Percentiles rank a stretch among this genome's conserved stretches.
Conservation (phyloP, 1,139 yeast species). For the Nakaseomyces sp. region DNA sequence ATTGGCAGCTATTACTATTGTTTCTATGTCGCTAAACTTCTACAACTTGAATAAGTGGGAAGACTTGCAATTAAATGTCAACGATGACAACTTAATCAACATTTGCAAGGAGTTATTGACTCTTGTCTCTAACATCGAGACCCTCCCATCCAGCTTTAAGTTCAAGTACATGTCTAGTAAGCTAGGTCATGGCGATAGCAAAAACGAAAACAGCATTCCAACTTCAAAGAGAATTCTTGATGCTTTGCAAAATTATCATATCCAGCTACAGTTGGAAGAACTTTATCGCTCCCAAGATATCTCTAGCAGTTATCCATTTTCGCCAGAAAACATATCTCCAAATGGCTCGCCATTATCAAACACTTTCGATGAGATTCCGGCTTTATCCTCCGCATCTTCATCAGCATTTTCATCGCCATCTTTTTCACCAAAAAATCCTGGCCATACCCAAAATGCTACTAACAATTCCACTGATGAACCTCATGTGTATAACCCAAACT, state of each 20-base stretch:
- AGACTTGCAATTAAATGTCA: slow-evolving; percentile 14
- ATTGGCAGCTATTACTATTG: slow-evolving; percentile 39
- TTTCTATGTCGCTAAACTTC: slow-evolving; percentile 18
- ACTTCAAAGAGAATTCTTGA: slow-evolving; percentile 10
- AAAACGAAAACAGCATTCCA: slow-evolving; percentile 1
- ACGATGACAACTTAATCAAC: slow-evolving; percentile 10
- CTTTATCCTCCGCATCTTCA: slow-evolving; percentile 2
- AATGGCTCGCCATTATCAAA: slow-evolving; percentile 6
- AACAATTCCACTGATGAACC: slow-evolving; percentile 3
- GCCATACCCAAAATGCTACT: slow-evolving; percentile 1
- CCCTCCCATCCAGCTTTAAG: slow-evolving; percentile 27
- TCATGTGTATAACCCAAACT: slow-evolving; percentile 4
- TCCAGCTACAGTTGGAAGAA: slow-evolving; percentile 19
- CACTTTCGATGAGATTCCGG: slow-evolving; percentile 2
- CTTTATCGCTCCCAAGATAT: slow-evolving; percentile 16
- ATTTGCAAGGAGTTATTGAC: slow-evolving; percentile 15
- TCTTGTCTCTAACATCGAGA: slow-evolving; percentile 12
- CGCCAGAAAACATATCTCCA: slow-evolving; percentile 1
- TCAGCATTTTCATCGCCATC: slow-evolving; percentile 7
- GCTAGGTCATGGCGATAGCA: slow-evolving; percentile 5
- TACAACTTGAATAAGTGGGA: slow-evolving; percentile 17
- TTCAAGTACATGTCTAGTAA: slow-evolving; percentile 21
- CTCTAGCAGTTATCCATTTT: slow-evolving; percentile 5
- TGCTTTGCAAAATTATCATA: slow-evolving; percentile 14
- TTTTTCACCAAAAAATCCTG: slow-evolving; percentile 4